Conservation (phyloP, 2,329 filamentous ascomycete species). For the Sporothrix luriei region DNA sequence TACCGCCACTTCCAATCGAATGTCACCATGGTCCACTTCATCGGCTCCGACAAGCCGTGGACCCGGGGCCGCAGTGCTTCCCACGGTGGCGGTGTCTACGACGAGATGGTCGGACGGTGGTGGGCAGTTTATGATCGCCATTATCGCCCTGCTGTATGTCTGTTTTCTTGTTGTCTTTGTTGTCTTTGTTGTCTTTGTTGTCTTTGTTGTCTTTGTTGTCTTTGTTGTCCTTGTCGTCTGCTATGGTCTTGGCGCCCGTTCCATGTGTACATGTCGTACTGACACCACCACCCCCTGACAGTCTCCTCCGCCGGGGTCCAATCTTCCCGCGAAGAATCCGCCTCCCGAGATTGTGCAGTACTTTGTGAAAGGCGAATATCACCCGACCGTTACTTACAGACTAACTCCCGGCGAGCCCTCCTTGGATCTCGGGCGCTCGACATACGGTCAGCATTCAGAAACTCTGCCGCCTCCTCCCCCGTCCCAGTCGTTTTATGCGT, state of each 20-base stretch:
- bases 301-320: conserved; percentile 7
- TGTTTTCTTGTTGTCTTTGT: not conserved
- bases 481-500: conserved; percentile 36
- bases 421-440: conserved; percentile 36
- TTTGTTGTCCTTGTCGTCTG: too few relatives aligned
- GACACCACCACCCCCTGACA: not conserved
- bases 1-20: conserved; percentile 89
- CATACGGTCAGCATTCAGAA: conserved; percentile 41
- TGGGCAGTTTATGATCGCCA: conserved; percentile 93
- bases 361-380: conserved; percentile 58
- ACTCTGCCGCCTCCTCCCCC: conserved; percentile 37
- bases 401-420: conserved; percentile 44
- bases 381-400: conserved; percentile 42
- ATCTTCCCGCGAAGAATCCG: conserved; percentile 24
- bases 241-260: too few relatives aligned
- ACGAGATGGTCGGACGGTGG: conserved; percentile 84
- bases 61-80: conserved; percentile 60
- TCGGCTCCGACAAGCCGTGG: conserved; percentile 91
- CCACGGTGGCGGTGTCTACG: conserved; percentile 66
- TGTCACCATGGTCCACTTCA: conserved; percentile 93
- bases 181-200: too few relatives aligned
- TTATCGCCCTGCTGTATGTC: conserved; percentile 61
- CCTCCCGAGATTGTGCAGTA: conserved; percentile 52
- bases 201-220: too few relatives aligned
- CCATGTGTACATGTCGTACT: not conserved